Evolutionary conservation across 345 rosid species (phyloP), one percentile per base, ranked within the genome.

Genomic region (Linum tenue): DNA sequence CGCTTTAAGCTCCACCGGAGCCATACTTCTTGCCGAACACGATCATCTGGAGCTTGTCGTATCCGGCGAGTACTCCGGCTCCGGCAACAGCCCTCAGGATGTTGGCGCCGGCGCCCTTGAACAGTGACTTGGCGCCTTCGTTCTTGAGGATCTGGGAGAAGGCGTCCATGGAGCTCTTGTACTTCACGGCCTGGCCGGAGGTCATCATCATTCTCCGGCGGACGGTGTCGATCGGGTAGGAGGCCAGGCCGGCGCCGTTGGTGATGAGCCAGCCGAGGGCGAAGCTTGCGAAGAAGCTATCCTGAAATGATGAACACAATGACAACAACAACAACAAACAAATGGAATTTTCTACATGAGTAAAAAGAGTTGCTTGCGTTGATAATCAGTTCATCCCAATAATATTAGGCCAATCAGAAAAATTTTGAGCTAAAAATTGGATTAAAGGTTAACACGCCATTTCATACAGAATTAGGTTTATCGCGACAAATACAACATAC

Each of bases 131-230:
- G 4, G 65, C 67, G 3, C 78, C 78, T 55, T 74, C 74, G 16
- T 74, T 70, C 70, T 70, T 69, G 2, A 74, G 43, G 39, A 69
- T 74, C 22, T 74, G 78, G 41, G 64, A 9, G 65, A 74, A 74
- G n/a, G 70, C 73, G 36, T 74, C 74, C 0, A 65, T 6, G n/a
- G 78, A 74, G 68, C 68, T 58, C 68, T 70, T 74, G 64, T 74
- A 74, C 74, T 74, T 74, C 16, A 74, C 74, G 38, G 74, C 74
- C 66, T 74, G 74, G 3, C 78, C 78, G 1, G 78, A 74, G 39
- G 78, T 74, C 78, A 74, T 73, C 76, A 73, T 73, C 72, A 73
- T 73, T 68, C 76, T 68, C 53, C 72, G 68, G 1, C 76, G 65
- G 36, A 73, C 69, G 0, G 76, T 73, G 69, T 73, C 76, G 43